Percentiles rank a stretch among this genome's conserved stretches.
Conservation (phyloP, 495 filamentous ascomycete genomes). For the Podospora pseudocomata region DNA sequence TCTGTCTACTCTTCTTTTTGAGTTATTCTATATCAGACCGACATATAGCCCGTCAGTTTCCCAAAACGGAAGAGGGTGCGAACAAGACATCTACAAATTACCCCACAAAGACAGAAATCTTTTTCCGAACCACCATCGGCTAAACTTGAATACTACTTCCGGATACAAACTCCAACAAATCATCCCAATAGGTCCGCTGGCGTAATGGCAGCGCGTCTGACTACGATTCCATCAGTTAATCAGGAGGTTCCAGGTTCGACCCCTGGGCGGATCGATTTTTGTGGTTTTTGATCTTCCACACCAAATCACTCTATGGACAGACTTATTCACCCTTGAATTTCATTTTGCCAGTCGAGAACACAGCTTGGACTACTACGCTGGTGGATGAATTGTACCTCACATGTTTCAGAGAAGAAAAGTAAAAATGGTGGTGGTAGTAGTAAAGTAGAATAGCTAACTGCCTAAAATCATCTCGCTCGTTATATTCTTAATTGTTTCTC, state of each 20-base stretch:
- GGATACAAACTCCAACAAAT: background rate
- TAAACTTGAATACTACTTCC: background rate
- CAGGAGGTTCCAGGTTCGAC: constrained; percentile 22
- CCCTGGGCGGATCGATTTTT: constrained; percentile 18
- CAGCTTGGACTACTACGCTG: too few species aligned
- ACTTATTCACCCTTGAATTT: too few species aligned
- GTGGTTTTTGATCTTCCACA: background rate
- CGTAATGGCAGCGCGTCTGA: constrained; percentile 18
- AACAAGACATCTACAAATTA: background rate
- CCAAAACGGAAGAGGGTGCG: background rate
- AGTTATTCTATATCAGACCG: too few species aligned
- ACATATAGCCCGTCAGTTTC: background rate
- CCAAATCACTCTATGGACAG: too few species aligned
- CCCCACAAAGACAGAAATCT: background rate
- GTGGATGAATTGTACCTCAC: too few species aligned
- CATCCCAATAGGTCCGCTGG: constrained; percentile 14
- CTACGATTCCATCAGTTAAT: constrained; percentile 12
- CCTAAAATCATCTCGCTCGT: too few species aligned
- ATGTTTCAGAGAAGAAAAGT: too few species aligned
- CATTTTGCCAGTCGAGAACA: too few species aligned
- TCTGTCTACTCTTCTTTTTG: too few species aligned
- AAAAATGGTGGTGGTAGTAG: too few species aligned
- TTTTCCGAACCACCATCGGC: background rate
- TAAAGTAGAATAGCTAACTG: too few species aligned
- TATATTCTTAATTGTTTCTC: too few species aligned